Percentiles rank a stretch among this genome's conserved stretches.
Conservation (phyloP, 345 rosid genomes). For the Rhizophora mangle region DNA sequence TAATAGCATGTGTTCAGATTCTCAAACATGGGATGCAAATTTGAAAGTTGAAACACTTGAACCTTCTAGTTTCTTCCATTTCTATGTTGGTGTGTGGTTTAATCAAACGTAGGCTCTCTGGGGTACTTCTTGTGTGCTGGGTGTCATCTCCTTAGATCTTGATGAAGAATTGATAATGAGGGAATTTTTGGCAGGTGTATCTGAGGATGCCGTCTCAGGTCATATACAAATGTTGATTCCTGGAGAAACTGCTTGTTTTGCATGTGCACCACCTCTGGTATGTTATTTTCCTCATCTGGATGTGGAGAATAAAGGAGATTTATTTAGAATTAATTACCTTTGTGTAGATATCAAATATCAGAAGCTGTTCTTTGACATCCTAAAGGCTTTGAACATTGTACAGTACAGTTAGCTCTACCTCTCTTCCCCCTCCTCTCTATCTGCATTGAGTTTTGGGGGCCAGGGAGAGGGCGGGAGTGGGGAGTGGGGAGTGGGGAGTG, state of each 20-base stretch:
- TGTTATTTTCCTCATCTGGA: conserved; percentile 9
- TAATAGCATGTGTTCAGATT: no score
- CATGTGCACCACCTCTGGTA: conserved; percentile 98
- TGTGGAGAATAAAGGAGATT: not conserved
- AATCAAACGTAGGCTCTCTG: not conserved
- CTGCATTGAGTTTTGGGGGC: no score
- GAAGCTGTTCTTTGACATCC: not conserved
- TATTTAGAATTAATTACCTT: not conserved
- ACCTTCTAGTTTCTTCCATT: no score
- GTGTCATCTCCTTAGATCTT: not conserved
- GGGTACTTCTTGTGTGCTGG: not conserved
- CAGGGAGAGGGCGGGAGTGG: no score
- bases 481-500: no score
- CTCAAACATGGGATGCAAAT: no score
- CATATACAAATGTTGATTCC: conserved; percentile 93
- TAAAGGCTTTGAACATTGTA: no score
- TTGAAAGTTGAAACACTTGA: no score
- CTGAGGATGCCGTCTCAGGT: conserved; percentile 98
- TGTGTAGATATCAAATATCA: not conserved
- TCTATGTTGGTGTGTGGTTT: no score
- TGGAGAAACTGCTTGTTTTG: conserved; percentile 98
- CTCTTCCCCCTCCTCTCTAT: no score
- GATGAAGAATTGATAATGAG: not conserved
- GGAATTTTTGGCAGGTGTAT: conserved; percentile 61
- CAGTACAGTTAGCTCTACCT: no score